These are phyloP conservation scores for Globisporangium abappressorium DNA, from an alignment of 352 stramenopile species.

Conservation along the genomic window DNA sequence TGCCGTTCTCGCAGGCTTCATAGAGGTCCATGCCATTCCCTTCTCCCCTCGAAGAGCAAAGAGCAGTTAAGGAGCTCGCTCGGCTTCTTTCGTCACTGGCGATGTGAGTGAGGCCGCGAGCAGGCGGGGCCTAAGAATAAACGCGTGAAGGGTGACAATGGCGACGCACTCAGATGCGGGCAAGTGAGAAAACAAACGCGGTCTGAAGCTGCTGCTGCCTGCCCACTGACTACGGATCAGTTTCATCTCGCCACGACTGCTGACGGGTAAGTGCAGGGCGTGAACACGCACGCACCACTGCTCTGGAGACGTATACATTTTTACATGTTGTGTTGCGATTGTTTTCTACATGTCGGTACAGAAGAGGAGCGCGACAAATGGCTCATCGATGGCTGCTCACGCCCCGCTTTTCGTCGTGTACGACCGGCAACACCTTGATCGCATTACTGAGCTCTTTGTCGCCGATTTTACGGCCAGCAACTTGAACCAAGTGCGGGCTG, in stretches of 20 bases:
- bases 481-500: background rate
- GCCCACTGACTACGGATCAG: background rate
- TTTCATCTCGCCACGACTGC: background rate
- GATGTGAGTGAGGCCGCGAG: background rate
- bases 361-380: too few relatives aligned
- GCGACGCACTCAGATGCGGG: background rate
- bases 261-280: too few relatives aligned
- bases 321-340: too few relatives aligned
- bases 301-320: too few relatives aligned
- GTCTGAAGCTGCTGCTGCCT: background rate
- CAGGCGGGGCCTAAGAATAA: background rate
- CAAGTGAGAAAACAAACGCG: background rate
- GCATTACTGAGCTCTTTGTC: background rate
- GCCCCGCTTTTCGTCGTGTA: too few relatives aligned
- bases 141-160: background rate
- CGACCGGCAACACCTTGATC: too few relatives aligned
- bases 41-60: background rate
- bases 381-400: too few relatives aligned
- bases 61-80: background rate
- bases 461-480: background rate
- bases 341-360: too few relatives aligned
- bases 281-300: too few relatives aligned
- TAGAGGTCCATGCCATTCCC: constrained; percentile 63
- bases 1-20: constrained; percentile 80
- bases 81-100: background rate